Percentiles rank a stretch among this genome's conserved stretches.
These are phyloP conservation scores for Picea engelmannii DNA, from an alignment of 83 land plant genomes.

Conservation along the genomic window DNA sequence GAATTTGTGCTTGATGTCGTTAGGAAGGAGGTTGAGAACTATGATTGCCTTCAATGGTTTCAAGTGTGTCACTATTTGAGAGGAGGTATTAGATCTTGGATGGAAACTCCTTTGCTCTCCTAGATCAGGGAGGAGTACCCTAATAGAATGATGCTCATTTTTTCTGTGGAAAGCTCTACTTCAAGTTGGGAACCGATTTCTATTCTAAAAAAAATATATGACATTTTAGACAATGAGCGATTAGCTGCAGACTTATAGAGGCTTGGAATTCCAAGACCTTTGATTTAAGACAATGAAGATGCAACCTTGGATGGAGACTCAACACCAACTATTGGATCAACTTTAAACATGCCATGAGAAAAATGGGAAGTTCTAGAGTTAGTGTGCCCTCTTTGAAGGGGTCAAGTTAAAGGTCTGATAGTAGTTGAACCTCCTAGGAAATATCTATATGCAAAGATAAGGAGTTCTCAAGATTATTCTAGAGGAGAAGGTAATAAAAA, in stretches of 20 bases:
- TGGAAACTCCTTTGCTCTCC: too few species aligned
- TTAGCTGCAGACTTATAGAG: neutral
- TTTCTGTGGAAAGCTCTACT: constrained; percentile 15
- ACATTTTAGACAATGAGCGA: neutral
- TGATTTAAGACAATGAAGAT: constrained; percentile 14
- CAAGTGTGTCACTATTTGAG: too few species aligned
- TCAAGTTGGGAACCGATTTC: constrained; percentile 10
- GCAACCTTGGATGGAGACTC: neutral
- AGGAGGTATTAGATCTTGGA: too few species aligned
- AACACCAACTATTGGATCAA: neutral
- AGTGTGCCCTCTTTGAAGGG: constrained; percentile 77
- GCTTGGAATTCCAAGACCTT: neutral
- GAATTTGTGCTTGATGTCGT: too few species aligned
- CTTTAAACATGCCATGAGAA: constrained; percentile 11
- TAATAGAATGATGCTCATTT: too few species aligned
- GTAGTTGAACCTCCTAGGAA: constrained; percentile 68
- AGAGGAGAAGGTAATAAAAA: too few species aligned
- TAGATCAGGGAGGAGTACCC: too few species aligned
- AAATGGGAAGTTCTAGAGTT: constrained; percentile 46
- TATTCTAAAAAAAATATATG: neutral
- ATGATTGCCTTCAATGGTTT: too few species aligned
- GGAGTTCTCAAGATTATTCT: constrained; percentile 24
- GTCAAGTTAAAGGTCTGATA: constrained; percentile 83
- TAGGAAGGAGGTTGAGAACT: too few species aligned
- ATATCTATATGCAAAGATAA: constrained; percentile 56